Percentiles rank a stretch among this genome's conserved stretches.
Evolutionary conservation across 2,329 filamentous ascomycete genomes (phyloP).

Genomic region (Talaromyces verruculosus): DNA sequence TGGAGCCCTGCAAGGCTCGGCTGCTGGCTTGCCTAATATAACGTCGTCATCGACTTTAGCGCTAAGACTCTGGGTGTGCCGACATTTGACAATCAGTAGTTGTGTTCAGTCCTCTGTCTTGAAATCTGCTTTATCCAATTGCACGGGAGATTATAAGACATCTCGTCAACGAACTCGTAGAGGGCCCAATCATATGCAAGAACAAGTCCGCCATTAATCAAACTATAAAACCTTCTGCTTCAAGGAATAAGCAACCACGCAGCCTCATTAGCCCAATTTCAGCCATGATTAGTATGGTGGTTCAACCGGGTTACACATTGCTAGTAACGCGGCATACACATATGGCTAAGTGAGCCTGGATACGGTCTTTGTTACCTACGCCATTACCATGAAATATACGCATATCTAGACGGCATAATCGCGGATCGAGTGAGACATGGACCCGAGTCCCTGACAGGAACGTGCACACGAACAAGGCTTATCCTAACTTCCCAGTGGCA

Average conservation of each 20-base stretch:
- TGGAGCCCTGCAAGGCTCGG: too few species aligned
- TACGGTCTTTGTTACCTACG: not conserved
- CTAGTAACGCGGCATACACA: not conserved
- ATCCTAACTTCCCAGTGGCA: too few species aligned
- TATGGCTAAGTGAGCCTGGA: not conserved
- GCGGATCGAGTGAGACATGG: not conserved
- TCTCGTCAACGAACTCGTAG: not conserved
- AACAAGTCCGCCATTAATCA: not conserved
- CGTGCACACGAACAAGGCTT: not conserved
- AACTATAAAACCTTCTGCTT: not conserved
- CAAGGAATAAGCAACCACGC: not conserved
- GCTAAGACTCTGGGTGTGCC: not conserved
- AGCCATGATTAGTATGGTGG: not conserved
- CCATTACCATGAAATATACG: not conserved
- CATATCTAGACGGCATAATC: not conserved
- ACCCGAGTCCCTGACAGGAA: not conserved
- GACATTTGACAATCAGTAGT: not conserved
- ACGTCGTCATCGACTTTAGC: not conserved
- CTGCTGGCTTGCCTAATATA: not conserved
- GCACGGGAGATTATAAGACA: not conserved
- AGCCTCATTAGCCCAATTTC: not conserved
- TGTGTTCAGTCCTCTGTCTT: not conserved
- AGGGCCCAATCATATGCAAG: not conserved
- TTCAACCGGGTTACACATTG: not conserved
- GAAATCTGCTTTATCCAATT: not conserved